phyloP scores from a whole-genome alignment of 169 alveolate genomes.

The Eimeria praecox region DNA sequence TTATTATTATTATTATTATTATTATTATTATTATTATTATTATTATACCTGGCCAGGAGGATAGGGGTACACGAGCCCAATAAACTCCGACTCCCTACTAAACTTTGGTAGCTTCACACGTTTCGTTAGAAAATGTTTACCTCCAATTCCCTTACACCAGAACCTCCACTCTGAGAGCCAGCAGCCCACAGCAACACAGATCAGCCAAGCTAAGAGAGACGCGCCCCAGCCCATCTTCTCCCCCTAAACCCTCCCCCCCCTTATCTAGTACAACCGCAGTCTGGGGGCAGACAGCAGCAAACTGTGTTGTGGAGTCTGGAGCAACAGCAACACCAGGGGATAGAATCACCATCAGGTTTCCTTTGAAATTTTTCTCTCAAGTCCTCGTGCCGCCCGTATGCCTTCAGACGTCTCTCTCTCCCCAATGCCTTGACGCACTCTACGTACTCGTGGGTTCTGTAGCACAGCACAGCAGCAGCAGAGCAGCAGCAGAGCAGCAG shows the following conservation, averaged over 20 bases:
- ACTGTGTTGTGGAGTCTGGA: background rate
- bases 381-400: slow-evolving; percentile 21
- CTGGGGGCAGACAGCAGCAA: background rate
- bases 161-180: slow-evolving; percentile 19
- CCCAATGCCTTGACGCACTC: slow-evolving; percentile 50
- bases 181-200: background rate
- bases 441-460: slow-evolving; percentile 30
- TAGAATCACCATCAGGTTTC: slow-evolving; percentile 18
- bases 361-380: slow-evolving; percentile 24
- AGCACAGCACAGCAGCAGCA: background rate
- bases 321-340: background rate
- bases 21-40: too few relatives aligned
- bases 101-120: slow-evolving; percentile 18
- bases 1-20: too few relatives aligned
- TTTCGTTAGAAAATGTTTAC: background rate
- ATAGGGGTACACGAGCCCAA: slow-evolving; percentile 51
- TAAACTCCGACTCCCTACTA: slow-evolving; percentile 32
- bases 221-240: too few relatives aligned
- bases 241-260: too few relatives aligned
- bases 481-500: background rate
- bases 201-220: background rate
- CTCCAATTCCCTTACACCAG: slow-evolving; percentile 45
- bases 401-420: background rate
- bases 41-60: slow-evolving; percentile 52
- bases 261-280: background rate